Conservation (phyloP, 371 early-diverging fungal genomes). For the Mucor mucedo region DNA sequence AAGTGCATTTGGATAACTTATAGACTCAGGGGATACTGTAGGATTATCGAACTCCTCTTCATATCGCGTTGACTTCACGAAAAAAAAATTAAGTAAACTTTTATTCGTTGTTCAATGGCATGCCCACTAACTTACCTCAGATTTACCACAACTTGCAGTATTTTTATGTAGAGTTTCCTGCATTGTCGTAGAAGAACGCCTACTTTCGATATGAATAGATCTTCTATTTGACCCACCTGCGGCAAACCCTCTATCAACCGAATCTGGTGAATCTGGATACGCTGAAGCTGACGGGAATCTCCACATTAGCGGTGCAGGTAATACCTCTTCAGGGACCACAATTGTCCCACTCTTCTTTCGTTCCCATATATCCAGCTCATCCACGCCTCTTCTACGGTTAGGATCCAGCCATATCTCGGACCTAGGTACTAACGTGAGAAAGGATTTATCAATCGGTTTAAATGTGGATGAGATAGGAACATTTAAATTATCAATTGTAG, state of each 20-base stretch:
- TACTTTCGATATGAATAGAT: conserved; percentile 4
- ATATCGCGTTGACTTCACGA: not conserved
- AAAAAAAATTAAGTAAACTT: not conserved
- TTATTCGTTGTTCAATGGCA: too few relatives aligned
- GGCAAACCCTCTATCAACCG: conserved; percentile 6
- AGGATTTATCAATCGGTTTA: conserved; percentile 26
- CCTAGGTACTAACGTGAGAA: conserved; percentile 44
- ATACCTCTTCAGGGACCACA: conserved; percentile 6
- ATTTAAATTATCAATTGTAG: conserved; percentile 20
- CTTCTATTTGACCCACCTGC: not conserved
- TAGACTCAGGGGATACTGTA: not conserved
- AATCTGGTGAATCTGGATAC: conserved; percentile 36
- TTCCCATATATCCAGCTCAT: conserved; percentile 51
- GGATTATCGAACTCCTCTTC: not conserved
- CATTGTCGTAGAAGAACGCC: conserved; percentile 15
- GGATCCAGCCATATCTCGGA: conserved; percentile 45
- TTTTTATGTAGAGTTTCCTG: not conserved
- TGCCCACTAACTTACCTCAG: conserved; percentile 7
- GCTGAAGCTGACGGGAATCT: conserved; percentile 15
- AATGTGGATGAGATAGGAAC: conserved; percentile 21
- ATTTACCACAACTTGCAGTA: conserved; percentile 2
- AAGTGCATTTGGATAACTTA: not conserved
- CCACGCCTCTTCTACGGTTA: conserved; percentile 44
- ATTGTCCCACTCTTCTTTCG: conserved; percentile 27
- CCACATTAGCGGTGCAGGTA: conserved; percentile 16